These are phyloP conservation scores for Hymenoscyphus fraxineus DNA, from an alignment of 2,329 filamentous ascomycete species.

Conservation along the genomic window DNA sequence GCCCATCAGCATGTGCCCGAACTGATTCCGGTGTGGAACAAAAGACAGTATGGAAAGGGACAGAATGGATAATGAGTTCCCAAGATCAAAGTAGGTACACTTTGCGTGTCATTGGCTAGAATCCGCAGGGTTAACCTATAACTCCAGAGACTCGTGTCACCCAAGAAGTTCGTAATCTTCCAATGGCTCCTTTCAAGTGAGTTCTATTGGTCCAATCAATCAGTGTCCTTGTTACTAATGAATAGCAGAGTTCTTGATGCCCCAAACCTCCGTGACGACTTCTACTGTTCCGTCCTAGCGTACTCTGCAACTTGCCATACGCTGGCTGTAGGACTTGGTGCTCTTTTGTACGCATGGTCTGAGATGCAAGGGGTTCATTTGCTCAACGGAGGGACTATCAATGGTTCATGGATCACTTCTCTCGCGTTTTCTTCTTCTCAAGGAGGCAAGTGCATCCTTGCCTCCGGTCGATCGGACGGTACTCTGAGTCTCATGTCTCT, in stretches of 20 bases:
- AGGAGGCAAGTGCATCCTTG: slow-evolving; percentile 76
- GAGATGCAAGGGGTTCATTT: slow-evolving; percentile 65
- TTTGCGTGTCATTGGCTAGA: not conserved
- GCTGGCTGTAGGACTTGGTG: slow-evolving; percentile 78
- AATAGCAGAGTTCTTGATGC: slow-evolving; percentile 72
- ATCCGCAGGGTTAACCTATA: not conserved
- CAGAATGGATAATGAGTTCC: slow-evolving; percentile 29
- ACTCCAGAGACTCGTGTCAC: slow-evolving; percentile 29
- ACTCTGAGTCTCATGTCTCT: slow-evolving; percentile 75
- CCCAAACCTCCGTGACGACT: slow-evolving; percentile 85
- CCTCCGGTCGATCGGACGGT: slow-evolving; percentile 76
- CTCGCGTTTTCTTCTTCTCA: slow-evolving; percentile 81
- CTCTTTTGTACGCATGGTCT: slow-evolving; percentile 84
- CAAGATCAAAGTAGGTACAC: slow-evolving; percentile 12
- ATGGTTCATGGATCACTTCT: slow-evolving; percentile 67
- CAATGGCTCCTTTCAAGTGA: slow-evolving; percentile 74
- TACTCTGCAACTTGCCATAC: slow-evolving; percentile 73
- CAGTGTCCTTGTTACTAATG: not conserved
- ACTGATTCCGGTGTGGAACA: slow-evolving; percentile 19
- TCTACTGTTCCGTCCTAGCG: slow-evolving; percentile 87
- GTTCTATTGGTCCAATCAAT: slow-evolving; percentile 29
- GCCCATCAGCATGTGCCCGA: slow-evolving; percentile 30
- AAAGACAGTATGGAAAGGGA: slow-evolving; percentile 37
- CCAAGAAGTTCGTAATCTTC: slow-evolving; percentile 47
- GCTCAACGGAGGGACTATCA: slow-evolving; percentile 45